Conservation (phyloP, 768 basidiomycete genomes). For the Kwoniella pini region DNA sequence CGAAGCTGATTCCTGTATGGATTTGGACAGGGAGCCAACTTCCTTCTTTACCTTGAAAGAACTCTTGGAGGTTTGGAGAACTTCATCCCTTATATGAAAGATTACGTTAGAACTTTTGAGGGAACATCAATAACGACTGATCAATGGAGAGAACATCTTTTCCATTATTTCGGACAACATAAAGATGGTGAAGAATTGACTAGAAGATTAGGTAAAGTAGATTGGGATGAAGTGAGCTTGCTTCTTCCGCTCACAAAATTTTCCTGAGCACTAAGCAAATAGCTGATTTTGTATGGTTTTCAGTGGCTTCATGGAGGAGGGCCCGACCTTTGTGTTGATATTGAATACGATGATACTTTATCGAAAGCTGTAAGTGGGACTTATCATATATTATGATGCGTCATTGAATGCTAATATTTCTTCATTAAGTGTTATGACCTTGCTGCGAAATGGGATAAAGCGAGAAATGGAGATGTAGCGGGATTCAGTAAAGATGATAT, state of each 20-base stretch:
- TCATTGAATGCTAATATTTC: no score
- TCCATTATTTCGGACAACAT: conserved; percentile 63
- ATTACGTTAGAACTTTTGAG: conserved; percentile 79
- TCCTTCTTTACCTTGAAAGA: conserved; percentile 77
- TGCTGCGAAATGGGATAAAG: conserved; percentile 71
- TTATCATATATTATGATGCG: no score
- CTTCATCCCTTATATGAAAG: conserved; percentile 78
- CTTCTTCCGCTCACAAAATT: neutral
- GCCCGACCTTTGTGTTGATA: conserved; percentile 67
- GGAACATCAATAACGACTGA: conserved; percentile 77
- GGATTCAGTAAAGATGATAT: conserved; percentile 67
- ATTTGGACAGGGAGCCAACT: conserved; percentile 71
- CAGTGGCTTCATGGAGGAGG: conserved; percentile 81
- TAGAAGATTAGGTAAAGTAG: conserved; percentile 63
- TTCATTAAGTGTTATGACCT: conserved; percentile 63
- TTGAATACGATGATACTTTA: conserved; percentile 73
- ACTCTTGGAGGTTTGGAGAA: conserved; percentile 77
- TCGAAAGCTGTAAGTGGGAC: conserved; percentile 61
- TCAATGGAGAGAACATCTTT: conserved; percentile 80
- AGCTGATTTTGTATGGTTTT: neutral
- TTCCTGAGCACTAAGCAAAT: neutral
- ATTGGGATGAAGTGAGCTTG: conserved; percentile 69
- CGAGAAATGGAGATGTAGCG: conserved; percentile 60
- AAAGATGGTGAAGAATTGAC: conserved; percentile 66
- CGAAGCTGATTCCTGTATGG: neutral